Evolutionary conservation across 345 rosid species (phyloP).

Genomic region (Acer saccharum): DNA sequence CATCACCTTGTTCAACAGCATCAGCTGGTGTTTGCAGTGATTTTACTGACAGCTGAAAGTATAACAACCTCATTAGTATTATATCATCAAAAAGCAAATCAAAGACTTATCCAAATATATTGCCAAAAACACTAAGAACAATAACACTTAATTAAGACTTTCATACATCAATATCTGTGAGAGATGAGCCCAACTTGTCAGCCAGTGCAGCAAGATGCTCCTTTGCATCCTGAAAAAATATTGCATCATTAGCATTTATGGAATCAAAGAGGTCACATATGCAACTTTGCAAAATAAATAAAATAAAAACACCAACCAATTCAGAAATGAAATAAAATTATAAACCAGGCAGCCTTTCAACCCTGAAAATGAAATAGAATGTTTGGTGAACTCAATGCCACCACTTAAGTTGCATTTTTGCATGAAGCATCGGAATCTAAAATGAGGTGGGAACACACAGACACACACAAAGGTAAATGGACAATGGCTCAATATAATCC

Average conservation of each 20-base stretch:
- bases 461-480: background rate
- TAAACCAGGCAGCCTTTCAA: background rate
- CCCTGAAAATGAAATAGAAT: background rate
- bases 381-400: background rate
- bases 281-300: background rate
- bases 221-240: slow-evolving; percentile 81
- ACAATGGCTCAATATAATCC: background rate
- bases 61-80: slow-evolving; percentile 34
- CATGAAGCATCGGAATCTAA: background rate
- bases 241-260: slow-evolving; percentile 21
- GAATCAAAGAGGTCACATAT: background rate
- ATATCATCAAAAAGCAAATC: slow-evolving; percentile 12
- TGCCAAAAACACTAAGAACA: slow-evolving; percentile 23
- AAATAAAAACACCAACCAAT: background rate
- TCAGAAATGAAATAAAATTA: background rate
- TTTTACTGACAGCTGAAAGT: slow-evolving; percentile 76
- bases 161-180: slow-evolving; percentile 85
- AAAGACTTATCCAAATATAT: background rate
- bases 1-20: slow-evolving; percentile 93
- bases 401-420: background rate
- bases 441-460: background rate
- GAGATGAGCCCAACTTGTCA: slow-evolving; percentile 89
- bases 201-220: slow-evolving; percentile 95
- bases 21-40: slow-evolving; percentile 62
- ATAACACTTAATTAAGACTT: slow-evolving; percentile 20